These are phyloP conservation scores for Sugiyamaella sp. DNA, from an alignment of 1,139 yeast species.

Conservation along the genomic window DNA sequence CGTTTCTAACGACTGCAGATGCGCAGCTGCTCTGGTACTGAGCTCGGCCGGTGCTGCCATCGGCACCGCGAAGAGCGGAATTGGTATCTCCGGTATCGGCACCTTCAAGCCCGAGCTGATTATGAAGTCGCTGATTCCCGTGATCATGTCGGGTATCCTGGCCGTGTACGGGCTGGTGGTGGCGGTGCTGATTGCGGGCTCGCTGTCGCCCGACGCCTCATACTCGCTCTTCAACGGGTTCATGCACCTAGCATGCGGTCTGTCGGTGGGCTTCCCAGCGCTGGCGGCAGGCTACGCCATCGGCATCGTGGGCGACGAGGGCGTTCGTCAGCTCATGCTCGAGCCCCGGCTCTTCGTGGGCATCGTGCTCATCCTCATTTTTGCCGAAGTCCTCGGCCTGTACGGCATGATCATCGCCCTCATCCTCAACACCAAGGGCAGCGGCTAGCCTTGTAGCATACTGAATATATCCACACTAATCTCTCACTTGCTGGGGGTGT, in stretches of 20 bases:
- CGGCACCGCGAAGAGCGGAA: slow-evolving; percentile 98
- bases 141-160: slow-evolving; percentile 96
- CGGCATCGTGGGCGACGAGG: slow-evolving; percentile 99
- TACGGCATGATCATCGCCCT: slow-evolving; percentile 92
- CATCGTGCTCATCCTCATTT: slow-evolving; percentile 72
- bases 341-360: slow-evolving; percentile 91
- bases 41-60: slow-evolving; percentile 96
- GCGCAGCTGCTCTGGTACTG: slow-evolving; percentile 88
- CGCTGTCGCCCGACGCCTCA: slow-evolving; percentile 70
- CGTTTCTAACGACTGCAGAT: slow-evolving; percentile 45
- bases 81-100: slow-evolving; percentile 98
- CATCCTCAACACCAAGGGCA: slow-evolving; percentile 86
- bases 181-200: slow-evolving; percentile 93
- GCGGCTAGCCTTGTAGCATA: slow-evolving; percentile 46
- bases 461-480: slow-evolving; percentile 1
- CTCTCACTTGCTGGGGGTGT: no score
- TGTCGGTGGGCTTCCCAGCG: slow-evolving; percentile 95
- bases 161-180: slow-evolving; percentile 97
- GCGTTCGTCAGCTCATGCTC: slow-evolving; percentile 94
- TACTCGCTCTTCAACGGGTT: slow-evolving; percentile 93
- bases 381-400: slow-evolving; percentile 96
- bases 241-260: slow-evolving; percentile 95
- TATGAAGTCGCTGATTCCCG: slow-evolving; percentile 60
- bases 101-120: slow-evolving; percentile 87
- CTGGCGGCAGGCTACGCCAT: slow-evolving; percentile 97